Evolutionary conservation across 2,329 filamentous ascomycete species (phyloP), one percentile per base, ranked within the genome.

Genomic region (Clonostachys solani): DNA sequence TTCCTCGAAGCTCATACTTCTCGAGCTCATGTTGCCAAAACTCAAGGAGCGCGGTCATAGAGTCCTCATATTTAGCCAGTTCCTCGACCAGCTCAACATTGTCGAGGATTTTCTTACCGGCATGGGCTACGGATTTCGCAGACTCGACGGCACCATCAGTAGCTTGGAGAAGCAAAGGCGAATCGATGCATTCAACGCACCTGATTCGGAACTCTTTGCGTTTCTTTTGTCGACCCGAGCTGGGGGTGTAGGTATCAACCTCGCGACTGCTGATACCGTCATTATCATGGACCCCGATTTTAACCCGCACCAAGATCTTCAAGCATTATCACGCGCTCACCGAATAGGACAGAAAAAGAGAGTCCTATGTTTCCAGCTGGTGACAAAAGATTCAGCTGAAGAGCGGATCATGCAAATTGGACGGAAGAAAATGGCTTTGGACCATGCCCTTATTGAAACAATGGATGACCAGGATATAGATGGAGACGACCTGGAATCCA

Each of bases 251-350:
- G 95, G 94, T 15, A 99, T 99, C 72, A 99, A 99, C 61, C 77
- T 99, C 47, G 94, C 94, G 1, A 96, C 92, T 8, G 94, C 94
- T 4, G 94, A 99, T 60, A 99, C 94, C 0, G 95, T 99, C 51
- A 96, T 99, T 54, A 96, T 99, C 54, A 83, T 97, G 54, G 92
- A 99, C 57, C 90, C 90, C 0, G 94, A 99, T 61, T 97, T 95
- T 73, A 99, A 99, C 52, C 94, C 94, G 1, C 94, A 99, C 60
- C 94, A 99, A 66, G 95, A 99, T 59, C 87, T 99, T 38, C 94
- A 99, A 64, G 94, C 94, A 0, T 77, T 99, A 33, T 95, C 92
- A 33, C 84, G 95, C 54, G 94, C 92, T 16, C 94, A 99, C 66
- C 86, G 94, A 23, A 97, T 99, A 52, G 95, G 95, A 0, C 95